A percentile compares a stretch with the other conserved stretches of the same genome.
These are phyloP conservation scores for Pseudonitzschia delicatissima DNA, from an alignment of 108 stramenopile genomes.

Conservation along the genomic window DNA sequence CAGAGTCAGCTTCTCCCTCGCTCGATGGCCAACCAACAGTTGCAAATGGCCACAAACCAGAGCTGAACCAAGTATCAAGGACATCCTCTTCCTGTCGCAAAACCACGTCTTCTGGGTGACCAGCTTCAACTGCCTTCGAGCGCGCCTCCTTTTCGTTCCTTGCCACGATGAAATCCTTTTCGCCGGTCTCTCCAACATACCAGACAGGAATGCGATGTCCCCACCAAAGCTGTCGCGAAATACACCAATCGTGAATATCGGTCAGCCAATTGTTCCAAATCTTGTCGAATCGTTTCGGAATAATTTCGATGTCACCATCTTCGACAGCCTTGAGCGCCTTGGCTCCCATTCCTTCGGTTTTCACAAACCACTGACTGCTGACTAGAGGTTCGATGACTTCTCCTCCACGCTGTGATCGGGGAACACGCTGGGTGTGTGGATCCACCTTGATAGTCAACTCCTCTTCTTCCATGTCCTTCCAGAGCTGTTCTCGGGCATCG, in stretches of 20 bases:
- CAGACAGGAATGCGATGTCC: conserved; percentile 96
- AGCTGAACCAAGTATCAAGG: conserved; percentile 97
- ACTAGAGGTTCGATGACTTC: conserved; percentile 99
- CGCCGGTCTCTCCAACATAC: conserved; percentile 75
- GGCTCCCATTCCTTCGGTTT: conserved; percentile 87
- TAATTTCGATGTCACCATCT: conserved; percentile 85
- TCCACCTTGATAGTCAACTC: conserved; percentile 81
- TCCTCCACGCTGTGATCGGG: conserved; percentile 96
- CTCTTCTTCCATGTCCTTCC: conserved; percentile 87
- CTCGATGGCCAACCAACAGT: conserved; percentile 91
- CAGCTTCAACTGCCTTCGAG: conserved; percentile 59
- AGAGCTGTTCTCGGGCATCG: conserved; percentile 80
- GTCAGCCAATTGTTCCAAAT: conserved; percentile 92
- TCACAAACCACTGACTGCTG: conserved; percentile 98
- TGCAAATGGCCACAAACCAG: conserved; percentile 96
- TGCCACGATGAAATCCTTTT: conserved; percentile 84
- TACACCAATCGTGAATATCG: conserved; percentile 96
- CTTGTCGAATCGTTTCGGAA: conserved; percentile 91
- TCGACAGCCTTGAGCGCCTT: conserved; percentile 87
- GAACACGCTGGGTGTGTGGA: conserved; percentile 90
- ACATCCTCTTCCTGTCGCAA: conserved; percentile 94
- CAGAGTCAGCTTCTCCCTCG: conserved; percentile 63
- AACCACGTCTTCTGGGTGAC: conserved; percentile 56
- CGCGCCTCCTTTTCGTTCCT: conserved; percentile 83
- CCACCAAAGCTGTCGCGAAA: conserved; percentile 97